A percentile compares a stretch with the other conserved stretches of the same genome.
phyloP scores from a whole-genome alignment of 805 yeast species.

The Trichomonascus vanleenenianus region DNA sequence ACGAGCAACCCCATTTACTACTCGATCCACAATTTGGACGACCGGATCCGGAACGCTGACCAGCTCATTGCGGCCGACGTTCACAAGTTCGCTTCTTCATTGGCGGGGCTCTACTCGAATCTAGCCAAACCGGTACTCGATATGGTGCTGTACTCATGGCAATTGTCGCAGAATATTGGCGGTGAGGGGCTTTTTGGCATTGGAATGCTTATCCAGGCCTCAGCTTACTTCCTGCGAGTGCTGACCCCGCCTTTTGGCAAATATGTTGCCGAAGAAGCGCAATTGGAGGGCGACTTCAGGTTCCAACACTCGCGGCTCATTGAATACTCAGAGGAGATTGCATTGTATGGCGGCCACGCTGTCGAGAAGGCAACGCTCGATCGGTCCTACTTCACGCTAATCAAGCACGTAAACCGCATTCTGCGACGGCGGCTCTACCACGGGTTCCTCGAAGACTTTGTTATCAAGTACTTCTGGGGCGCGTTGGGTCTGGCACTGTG shows the following conservation, averaged over 20 bases:
- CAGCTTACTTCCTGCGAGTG: constrained; percentile 63
- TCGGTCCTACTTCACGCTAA: constrained; percentile 71
- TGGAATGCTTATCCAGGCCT: constrained; percentile 72
- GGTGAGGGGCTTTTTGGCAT: constrained; percentile 66
- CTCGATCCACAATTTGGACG: constrained; percentile 55
- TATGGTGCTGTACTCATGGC: constrained; percentile 70
- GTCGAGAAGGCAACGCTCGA: constrained; percentile 74
- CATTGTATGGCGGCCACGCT: constrained; percentile 71
- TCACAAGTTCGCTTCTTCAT: constrained; percentile 60
- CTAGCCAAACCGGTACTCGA: constrained; percentile 77
- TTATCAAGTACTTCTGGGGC: constrained; percentile 91
- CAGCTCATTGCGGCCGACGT: constrained; percentile 79
- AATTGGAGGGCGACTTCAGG: constrained; percentile 78
- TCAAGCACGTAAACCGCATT: constrained; percentile 67
- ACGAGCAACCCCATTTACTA: constrained; percentile 61
- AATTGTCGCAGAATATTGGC: constrained; percentile 46
- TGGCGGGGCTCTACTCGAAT: constrained; percentile 74
- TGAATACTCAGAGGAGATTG: constrained; percentile 77
- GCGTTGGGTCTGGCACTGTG: constrained; percentile 87
- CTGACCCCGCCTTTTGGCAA: constrained; percentile 89
- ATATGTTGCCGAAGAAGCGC: constrained; percentile 65
- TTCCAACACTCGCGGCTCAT: constrained; percentile 76
- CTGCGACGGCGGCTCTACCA: constrained; percentile 66
- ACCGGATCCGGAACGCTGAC: constrained; percentile 61
- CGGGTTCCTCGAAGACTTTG: constrained; percentile 78